phyloP scores from a whole-genome alignment of 176 grass and related monocot species.

The Triticum urartu region DNA sequence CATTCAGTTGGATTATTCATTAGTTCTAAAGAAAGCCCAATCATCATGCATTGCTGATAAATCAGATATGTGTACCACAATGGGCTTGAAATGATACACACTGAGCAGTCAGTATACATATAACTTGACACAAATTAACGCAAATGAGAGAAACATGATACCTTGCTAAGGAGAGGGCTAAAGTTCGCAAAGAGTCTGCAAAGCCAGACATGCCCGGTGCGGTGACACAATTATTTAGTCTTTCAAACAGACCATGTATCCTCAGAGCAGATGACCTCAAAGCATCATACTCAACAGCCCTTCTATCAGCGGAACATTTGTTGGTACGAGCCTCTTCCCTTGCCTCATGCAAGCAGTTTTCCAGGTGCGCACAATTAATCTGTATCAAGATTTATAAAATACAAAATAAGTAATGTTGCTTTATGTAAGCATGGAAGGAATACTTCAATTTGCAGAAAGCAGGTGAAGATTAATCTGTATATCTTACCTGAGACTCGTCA shows the following conservation, averaged over 20 bases:
- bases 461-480: constrained; percentile 21
- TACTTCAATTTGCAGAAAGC: constrained; percentile 16
- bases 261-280: constrained; percentile 71
- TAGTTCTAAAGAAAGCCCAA: neutral
- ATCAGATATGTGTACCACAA: neutral
- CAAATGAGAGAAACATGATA: constrained; percentile 23
- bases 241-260: constrained; percentile 86
- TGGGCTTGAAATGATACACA: neutral
- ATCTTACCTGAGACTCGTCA: constrained; percentile 92
- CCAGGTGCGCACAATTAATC: constrained; percentile 96
- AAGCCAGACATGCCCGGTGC: constrained; percentile 49
- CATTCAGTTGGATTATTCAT: neutral
- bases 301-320: constrained; percentile 97
- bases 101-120: neutral
- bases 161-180: constrained; percentile 81
- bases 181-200: constrained; percentile 77
- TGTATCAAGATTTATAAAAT: constrained; percentile 31
- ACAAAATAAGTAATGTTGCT: constrained; percentile 2
- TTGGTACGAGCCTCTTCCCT: constrained; percentile 90
- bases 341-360: constrained; percentile 91
- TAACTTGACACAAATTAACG: neutral
- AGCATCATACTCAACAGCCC: constrained; percentile 83
- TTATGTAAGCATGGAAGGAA: constrained; percentile 17
- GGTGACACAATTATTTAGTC: constrained; percentile 69
- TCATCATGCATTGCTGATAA: neutral